phyloP scores from a whole-genome alignment of 805 yeast species.

The Priceomyces castillae region DNA sequence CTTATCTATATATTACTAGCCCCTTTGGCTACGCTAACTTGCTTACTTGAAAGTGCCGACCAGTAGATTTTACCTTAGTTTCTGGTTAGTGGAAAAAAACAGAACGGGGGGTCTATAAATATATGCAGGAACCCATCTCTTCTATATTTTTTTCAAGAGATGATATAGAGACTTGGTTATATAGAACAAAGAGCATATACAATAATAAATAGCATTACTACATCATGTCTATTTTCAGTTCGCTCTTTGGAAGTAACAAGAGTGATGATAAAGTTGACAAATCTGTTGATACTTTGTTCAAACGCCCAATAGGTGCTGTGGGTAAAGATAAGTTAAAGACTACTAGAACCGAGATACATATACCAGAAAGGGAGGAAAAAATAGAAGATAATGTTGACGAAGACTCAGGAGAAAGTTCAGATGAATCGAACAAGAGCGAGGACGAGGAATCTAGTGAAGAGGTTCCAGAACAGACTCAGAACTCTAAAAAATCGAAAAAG shows the following conservation, averaged over 20 bases:
- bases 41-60: background rate
- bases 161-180: background rate
- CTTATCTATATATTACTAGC: background rate
- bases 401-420: slow-evolving; percentile 18
- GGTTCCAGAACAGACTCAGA: background rate
- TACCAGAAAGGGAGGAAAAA: slow-evolving; percentile 13
- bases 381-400: slow-evolving; percentile 17
- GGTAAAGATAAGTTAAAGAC: slow-evolving; percentile 27
- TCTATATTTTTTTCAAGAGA: slow-evolving; percentile 2
- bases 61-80: slow-evolving; percentile 1
- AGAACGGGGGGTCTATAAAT: background rate
- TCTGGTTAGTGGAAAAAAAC: background rate
- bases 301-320: slow-evolving; percentile 44
- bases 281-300: slow-evolving; percentile 30
- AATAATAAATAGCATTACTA: too few relatives aligned
- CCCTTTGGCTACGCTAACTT: background rate
- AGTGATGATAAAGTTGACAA: slow-evolving; percentile 21
- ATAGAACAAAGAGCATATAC: background rate
- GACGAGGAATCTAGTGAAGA: slow-evolving; percentile 21
- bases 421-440: slow-evolving; percentile 19
- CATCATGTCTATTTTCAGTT: slow-evolving; percentile 34
- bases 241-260: slow-evolving; percentile 29
- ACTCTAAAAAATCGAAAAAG: slow-evolving; percentile 11
- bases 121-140: slow-evolving; percentile 3
- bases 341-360: slow-evolving; percentile 21